Base-by-base conservation (phyloP, 768 basidiomycete genomes). In the Lentinula raphanica region DNA sequence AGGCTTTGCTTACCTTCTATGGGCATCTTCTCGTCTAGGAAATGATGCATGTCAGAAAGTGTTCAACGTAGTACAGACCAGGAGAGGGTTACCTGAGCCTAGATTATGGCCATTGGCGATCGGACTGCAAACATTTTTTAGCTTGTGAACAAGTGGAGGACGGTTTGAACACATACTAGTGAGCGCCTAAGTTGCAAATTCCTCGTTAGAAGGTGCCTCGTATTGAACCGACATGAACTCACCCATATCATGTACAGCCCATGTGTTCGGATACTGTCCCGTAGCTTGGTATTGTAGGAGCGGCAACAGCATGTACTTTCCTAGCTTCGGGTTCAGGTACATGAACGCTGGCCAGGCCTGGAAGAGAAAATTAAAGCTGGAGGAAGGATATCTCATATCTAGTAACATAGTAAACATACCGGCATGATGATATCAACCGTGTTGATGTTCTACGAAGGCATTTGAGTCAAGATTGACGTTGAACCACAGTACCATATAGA, bases 341-440 rank as follows among this genome's bases (percentile, higher is more conserved):
- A 83, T 62, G 49, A 79, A 68, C 5, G 73, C 66, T 15, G 69
- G 81, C 66, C 78, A 76, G 5, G 78, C 63, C 25, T 53, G 27
- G 3, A 25, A 32, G 19, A n/a, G 31, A 48, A 28, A 3, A 32
- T 50, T 13, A 35, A 35, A 32, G 13, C 5, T 29, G 19, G 29
- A 31, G 32, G 19, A 19, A 21, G n/a, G 19, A n/a, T n/a, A n/a
- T n/a, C n/a, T n/a, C n/a, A n/a, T 8, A 13, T 23, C 27, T 11
- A n/a, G 7, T 12, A 13, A 12, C 23, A 21, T 15, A 28, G 11
- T 8, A 8, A 29, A 39, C 51, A 8, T 17, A 53, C 51, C 23
- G 79, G 69, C 60, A 72, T 80, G 25, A 81, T 72, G 3, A 71
- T 72, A 46, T 83, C 80, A 5, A 79, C 74, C 1, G 80, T 74